phyloP scores from a whole-genome alignment of 2,329 filamentous ascomycete species.

The Podosphaera aphanis region DNA sequence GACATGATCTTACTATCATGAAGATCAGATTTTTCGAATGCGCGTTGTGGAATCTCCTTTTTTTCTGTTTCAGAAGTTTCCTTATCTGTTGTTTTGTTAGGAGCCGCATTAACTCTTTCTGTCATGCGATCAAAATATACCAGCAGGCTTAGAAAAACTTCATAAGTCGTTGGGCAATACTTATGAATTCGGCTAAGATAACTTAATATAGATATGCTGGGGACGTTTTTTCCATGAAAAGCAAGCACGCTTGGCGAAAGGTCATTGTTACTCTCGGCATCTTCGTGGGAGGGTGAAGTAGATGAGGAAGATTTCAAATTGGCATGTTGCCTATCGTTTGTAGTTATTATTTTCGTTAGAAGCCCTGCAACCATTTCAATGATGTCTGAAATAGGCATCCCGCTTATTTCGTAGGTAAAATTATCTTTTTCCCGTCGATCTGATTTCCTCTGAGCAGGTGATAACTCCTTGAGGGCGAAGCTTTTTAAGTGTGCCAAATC shows the following conservation, averaged over 20 bases:
- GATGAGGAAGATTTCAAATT: conserved; percentile 54
- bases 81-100: conserved; percentile 39
- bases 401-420: conserved; percentile 72
- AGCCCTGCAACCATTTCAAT: conserved; percentile 98
- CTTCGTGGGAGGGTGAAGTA: conserved; percentile 17
- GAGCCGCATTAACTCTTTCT: conserved; percentile 69
- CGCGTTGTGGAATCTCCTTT: conserved; percentile 12
- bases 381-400: conserved; percentile 88
- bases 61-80: conserved; percentile 12
- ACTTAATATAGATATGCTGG: conserved; percentile 87
- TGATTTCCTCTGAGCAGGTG: conserved; percentile 28
- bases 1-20: conserved; percentile 11
- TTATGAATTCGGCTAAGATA: conserved; percentile 93
- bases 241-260: conserved; percentile 60
- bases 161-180: conserved; percentile 95
- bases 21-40: conserved; percentile 14
- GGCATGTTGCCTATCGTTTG: conserved; percentile 86
- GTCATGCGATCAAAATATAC: conserved; percentile 99
- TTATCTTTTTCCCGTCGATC: conserved; percentile 27
- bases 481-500: conserved; percentile 80
- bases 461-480: conserved; percentile 57
- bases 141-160: conserved; percentile 83
- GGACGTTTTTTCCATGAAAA: conserved; percentile 95
- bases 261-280: conserved; percentile 31
- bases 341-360: conserved; percentile 88